These are phyloP conservation scores for Dactylellina haptotyla DNA, from an alignment of 2,329 filamentous ascomycete species.

Conservation along the genomic window DNA sequence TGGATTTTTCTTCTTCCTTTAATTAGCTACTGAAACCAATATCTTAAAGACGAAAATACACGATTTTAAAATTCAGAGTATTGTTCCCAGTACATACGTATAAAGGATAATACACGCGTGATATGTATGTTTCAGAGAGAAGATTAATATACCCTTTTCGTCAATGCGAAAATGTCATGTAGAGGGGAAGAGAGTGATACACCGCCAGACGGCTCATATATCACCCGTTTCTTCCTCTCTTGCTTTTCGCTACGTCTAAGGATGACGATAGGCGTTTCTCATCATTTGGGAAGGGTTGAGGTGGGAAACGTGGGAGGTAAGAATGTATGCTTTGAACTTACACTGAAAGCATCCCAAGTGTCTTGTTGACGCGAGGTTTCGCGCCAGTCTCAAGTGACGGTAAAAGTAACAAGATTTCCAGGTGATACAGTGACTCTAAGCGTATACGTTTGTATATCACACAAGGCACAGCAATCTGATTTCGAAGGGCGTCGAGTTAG, in stretches of 20 bases:
- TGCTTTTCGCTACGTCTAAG: conserved; percentile 50
- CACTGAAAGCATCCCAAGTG: background rate
- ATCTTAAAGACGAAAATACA: too few relatives aligned
- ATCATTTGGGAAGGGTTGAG: conserved; percentile 27
- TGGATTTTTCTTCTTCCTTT: too few relatives aligned
- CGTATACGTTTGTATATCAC: too few relatives aligned
- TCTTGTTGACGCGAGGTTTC: background rate
- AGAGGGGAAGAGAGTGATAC: background rate
- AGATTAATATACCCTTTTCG: conserved; percentile 54
- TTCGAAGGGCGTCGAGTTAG: too few relatives aligned
- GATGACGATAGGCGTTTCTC: conserved; percentile 53
- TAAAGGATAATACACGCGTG: background rate
- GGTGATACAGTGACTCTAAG: too few relatives aligned
- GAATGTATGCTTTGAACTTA: background rate
- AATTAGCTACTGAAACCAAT: too few relatives aligned
- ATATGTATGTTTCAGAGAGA: conserved; percentile 48
- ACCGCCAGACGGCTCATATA: conserved; percentile 48
- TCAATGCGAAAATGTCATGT: conserved; percentile 35
- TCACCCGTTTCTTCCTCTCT: background rate
- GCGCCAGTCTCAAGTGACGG: too few relatives aligned
- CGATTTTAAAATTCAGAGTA: too few relatives aligned
- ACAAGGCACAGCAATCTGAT: too few relatives aligned
- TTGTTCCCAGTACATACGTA: too few relatives aligned
- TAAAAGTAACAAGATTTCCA: too few relatives aligned
- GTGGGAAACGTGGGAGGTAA: background rate